Evolutionary conservation across 1,284 basidiomycete genomes (phyloP).

Genomic region (Cutaneotrichosporon sp.): DNA sequence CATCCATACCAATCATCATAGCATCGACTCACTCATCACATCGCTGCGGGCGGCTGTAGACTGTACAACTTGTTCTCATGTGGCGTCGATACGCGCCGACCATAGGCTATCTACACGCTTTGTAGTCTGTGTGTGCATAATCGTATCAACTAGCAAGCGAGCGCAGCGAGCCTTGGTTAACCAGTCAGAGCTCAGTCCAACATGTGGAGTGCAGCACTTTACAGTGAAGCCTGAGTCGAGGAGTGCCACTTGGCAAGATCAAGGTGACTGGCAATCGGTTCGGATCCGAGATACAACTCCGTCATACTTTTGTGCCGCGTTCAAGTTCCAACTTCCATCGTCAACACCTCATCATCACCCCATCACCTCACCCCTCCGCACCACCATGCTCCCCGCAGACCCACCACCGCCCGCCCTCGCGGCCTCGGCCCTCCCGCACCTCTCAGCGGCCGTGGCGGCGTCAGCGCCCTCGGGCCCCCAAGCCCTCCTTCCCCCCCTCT

Average conservation of each 20-base stretch:
- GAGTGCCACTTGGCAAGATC: too few species aligned
- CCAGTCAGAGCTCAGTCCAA: too few species aligned
- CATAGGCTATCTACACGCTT: background rate
- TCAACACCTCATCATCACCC: background rate
- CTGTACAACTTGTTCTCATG: background rate
- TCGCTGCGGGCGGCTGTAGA: background rate
- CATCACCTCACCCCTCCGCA: background rate
- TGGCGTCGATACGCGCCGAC: background rate
- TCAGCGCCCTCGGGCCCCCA: conserved; percentile 7
- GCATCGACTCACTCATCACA: background rate
- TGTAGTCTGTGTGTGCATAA: background rate
- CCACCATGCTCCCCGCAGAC: background rate
- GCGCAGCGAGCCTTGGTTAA: background rate
- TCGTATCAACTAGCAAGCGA: background rate
- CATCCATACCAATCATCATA: background rate
- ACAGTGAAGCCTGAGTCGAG: too few species aligned
- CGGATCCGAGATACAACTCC: background rate
- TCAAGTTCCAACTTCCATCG: background rate
- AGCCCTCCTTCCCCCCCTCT: conserved; percentile 9
- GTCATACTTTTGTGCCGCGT: background rate
- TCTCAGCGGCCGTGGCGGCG: conserved; percentile 9
- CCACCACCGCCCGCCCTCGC: background rate
- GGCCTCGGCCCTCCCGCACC: conserved; percentile 11
- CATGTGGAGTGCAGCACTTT: too few species aligned
- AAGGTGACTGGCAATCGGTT: background rate